phyloP scores from a whole-genome alignment of 1,139 yeast species.

The Blastobotrys persicus region DNA sequence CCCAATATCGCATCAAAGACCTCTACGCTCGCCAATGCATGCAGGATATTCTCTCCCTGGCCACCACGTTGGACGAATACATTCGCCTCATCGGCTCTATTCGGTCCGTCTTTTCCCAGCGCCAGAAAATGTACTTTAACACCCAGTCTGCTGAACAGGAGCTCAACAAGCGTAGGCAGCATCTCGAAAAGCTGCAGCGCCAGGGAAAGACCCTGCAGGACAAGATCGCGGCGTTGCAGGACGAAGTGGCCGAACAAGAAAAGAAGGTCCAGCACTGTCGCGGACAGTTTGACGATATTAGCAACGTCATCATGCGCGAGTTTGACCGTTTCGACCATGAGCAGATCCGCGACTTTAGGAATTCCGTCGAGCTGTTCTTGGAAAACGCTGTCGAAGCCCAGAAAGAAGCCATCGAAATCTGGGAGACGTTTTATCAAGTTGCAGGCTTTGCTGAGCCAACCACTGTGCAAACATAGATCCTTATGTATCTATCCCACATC shows the following conservation, averaged over 20 bases:
- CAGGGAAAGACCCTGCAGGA: slow-evolving; percentile 65
- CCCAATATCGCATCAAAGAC: slow-evolving; percentile 69
- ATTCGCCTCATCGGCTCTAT: slow-evolving; percentile 74
- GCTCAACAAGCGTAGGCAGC: slow-evolving; percentile 45
- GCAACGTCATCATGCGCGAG: slow-evolving; percentile 66
- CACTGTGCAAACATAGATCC: background rate
- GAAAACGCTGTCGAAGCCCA: slow-evolving; percentile 92
- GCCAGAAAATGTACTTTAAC: slow-evolving; percentile 66
- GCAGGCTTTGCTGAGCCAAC: slow-evolving; percentile 16
- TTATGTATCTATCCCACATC: background rate
- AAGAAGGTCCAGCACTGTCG: slow-evolving; percentile 56
- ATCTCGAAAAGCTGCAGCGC: slow-evolving; percentile 53
- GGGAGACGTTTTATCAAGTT: slow-evolving; percentile 68
- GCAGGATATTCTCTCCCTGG: slow-evolving; percentile 84
- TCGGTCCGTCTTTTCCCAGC: slow-evolving; percentile 68
- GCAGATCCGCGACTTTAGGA: slow-evolving; percentile 81
- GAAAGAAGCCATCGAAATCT: slow-evolving; percentile 88
- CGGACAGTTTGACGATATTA: slow-evolving; percentile 57
- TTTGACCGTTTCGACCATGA: slow-evolving; percentile 68
- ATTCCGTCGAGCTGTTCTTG: slow-evolving; percentile 83
- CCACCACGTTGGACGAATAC: slow-evolving; percentile 86
- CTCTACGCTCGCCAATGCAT: slow-evolving; percentile 74
- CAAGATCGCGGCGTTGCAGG: slow-evolving; percentile 51
- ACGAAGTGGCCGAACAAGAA: slow-evolving; percentile 59
- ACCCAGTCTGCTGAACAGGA: slow-evolving; percentile 55